Conservation (phyloP, 73 alveolate species). For the Tetrahymena malaccensis region DNA sequence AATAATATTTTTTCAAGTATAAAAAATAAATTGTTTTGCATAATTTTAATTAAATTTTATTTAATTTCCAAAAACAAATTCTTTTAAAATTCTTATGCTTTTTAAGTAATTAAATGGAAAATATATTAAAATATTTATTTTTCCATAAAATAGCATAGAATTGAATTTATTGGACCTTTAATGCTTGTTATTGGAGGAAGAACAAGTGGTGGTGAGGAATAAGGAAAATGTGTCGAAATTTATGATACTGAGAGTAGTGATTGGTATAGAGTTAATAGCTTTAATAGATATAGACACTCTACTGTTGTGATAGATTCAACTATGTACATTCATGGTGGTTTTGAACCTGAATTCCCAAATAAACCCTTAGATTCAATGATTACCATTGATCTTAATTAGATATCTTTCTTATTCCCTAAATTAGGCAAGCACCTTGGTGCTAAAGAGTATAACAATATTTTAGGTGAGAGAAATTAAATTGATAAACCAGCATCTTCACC, state of each 20-base stretch:
- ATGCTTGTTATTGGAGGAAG: conserved; percentile 95
- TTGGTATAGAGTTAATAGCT: conserved; percentile 75
- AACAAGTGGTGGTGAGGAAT: conserved; percentile 76
- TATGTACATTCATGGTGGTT: conserved; percentile 89
- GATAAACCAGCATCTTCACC: not conserved
- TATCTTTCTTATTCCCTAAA: conserved; percentile 59
- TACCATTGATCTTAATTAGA: conserved; percentile 55
- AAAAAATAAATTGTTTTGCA: too few relatives aligned
- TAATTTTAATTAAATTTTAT: too few relatives aligned
- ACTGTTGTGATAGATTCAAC: conserved; percentile 48
- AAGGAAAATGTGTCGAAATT: conserved; percentile 79
- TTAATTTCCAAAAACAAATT: too few relatives aligned
- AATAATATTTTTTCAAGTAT: too few relatives aligned
- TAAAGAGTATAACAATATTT: conserved; percentile 9
- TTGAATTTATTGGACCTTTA: conserved; percentile 80
- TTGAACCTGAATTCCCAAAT: conserved; percentile 84
- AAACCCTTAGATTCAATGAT: conserved; percentile 83
- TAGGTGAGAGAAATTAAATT: not conserved
- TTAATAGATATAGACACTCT: conserved; percentile 87
- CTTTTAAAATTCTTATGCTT: not conserved
- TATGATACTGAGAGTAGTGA: conserved; percentile 96
- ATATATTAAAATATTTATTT: not conserved
- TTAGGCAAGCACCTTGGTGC: conserved; percentile 48
- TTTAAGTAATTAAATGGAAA: not conserved
- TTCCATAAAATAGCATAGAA: conserved; percentile 69